Base-by-base conservation (phyloP, 192 early-diverging fungal genomes). In the Podila clonocystis region DNA sequence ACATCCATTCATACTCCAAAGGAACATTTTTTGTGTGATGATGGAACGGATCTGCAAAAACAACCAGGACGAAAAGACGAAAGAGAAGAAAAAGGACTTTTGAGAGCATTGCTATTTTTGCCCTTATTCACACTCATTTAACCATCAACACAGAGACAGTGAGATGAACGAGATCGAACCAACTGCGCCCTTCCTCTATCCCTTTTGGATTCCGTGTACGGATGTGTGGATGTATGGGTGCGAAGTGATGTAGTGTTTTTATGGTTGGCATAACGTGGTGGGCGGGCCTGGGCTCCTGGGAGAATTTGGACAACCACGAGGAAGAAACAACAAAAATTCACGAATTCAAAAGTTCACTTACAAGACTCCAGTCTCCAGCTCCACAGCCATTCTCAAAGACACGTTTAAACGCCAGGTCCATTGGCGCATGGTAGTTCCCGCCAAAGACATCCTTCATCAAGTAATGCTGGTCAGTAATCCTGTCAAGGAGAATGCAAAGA, bases 361-460 rank as follows among this genome's bases (percentile, higher is more conserved):
- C 74, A 34, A 76, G 45, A 34, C 67, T 76, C 74, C 74, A 76
- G 58, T 76, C 74, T 60, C 74, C 74, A 0, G 74, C 74, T 7
- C 74, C 74, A 24, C 74, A 76, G 17, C 68, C 74, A 45, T 76
- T 76, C 26, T 76, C 74, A 28, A 76, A 50, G 12, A 76, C 74
- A 13, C 67, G 62, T 17, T 76, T 76, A 55, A 84, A 79, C 15
- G 58, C 22, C 7, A 79, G 64, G 29, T 75, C 72, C 26, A 84
- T 61, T 5, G 83, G 72, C 0, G 72, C 55, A 65, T 73, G 73
- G 50, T 72, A 84, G 69, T 79, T 78, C n/a, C 72, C 68, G 9
- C 52, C 68, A 72, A 77, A 74, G 22, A 79, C 66, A 63, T 79
- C 70, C 64, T 79, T 78, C 62, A 67, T 66, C 41, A 84, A 34